Conservation (phyloP, 768 basidiomycete genomes). For the Imleria badia region DNA sequence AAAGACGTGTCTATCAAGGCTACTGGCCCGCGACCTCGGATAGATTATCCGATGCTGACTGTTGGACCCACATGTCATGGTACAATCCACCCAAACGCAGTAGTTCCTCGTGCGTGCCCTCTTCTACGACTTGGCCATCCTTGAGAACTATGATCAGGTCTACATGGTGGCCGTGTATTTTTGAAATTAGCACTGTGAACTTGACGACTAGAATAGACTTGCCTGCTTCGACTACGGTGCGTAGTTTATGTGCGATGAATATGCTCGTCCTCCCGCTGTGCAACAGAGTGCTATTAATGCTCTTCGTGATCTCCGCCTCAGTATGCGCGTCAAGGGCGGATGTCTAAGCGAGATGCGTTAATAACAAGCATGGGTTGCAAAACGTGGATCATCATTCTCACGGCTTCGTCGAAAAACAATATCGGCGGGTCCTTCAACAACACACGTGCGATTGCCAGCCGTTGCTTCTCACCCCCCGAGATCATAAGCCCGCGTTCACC, state of each 20-base stretch:
- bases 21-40: conserved; percentile 15
- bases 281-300: conserved; percentile 78
- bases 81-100: conserved; percentile 71
- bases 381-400: conserved; percentile 39
- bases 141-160: conserved; percentile 93
- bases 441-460: conserved; percentile 90
- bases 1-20: not conserved
- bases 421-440: conserved; percentile 94
- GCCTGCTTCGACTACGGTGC: conserved; percentile 92
- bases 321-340: conserved; percentile 95
- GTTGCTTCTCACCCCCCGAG: conserved; percentile 97
- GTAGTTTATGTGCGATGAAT: conserved; percentile 92
- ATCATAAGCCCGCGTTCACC: conserved; percentile 98
- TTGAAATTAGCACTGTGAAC: not conserved
- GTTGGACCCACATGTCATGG: conserved; percentile 79
- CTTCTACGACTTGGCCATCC: conserved; percentile 88
- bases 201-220: conserved; percentile 20
- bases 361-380: not conserved
- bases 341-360: conserved; percentile 51
- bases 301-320: conserved; percentile 92
- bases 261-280: conserved; percentile 87
- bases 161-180: conserved; percentile 24
- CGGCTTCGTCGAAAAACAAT: conserved; percentile 97
- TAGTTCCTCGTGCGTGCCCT: conserved; percentile 90
- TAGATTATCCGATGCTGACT: conserved; percentile 45